Evolutionary conservation across 495 filamentous ascomycete genomes (phyloP), one percentile per base, ranked within the genome.

Genomic region (Aspergillus asperescens): DNA sequence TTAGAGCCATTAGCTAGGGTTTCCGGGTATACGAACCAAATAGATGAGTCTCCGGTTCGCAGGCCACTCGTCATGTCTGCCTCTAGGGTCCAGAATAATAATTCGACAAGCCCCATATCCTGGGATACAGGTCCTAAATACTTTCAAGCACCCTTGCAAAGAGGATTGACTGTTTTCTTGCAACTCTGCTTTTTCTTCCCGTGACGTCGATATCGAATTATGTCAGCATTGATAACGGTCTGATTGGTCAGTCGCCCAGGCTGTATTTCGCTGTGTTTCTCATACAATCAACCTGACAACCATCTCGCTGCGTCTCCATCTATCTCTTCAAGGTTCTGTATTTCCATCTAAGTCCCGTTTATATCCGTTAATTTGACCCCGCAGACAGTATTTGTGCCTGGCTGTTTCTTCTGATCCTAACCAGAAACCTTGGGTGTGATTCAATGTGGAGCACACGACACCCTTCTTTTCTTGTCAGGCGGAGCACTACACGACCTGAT

Each of bases 131-230:
- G 13, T 27, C 20, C n/a, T 19, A 25, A 42, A n/a, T 24, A 42
- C 9, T 20, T 32, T 34, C 7, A 7, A 23, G 16, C 12, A n/a
- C n/a, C n/a, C n/a, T n/a, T n/a, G n/a, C n/a, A n/a, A n/a, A n/a
- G n/a, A n/a, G n/a, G n/a, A n/a, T n/a, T n/a, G n/a, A n/a, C n/a
- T n/a, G n/a, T n/a, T n/a, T n/a, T n/a, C n/a, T 39, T 24, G 46
- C 39, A 49, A 49, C 10, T 49, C 34, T 39, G 46, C 46, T 10
- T 18, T 12, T 16, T 22, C 23, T 34, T 49, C 46, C 46, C 46
- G 46, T 49, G 46, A 49, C 46, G 46, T 49, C 46, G 46, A 49
- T 38, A n/a, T 7, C 9, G 3, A 20, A 24, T 49, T 49, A 49
- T 39, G 46, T 49, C 31, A 49, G 12, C 31, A 9, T 18, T 5